phyloP scores from a whole-genome alignment of 176 grass and related monocot genomes.

The Poa annua region DNA sequence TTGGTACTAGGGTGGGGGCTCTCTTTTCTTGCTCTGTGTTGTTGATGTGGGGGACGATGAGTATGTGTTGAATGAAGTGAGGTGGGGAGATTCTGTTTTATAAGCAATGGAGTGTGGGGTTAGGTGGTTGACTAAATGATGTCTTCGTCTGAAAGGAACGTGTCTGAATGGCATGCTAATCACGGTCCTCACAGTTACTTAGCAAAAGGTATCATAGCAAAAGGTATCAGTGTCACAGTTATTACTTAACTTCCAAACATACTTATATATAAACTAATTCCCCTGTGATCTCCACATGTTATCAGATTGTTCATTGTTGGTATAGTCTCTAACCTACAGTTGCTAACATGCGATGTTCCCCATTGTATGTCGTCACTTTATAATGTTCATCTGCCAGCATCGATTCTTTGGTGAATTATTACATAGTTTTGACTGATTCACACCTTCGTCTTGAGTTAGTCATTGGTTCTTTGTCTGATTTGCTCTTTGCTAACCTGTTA shows the following conservation, averaged over 20 bases:
- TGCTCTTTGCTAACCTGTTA: background rate
- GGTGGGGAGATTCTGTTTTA: background rate
- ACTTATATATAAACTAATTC: too few relatives aligned
- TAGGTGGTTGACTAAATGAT: background rate
- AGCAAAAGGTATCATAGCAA: too few relatives aligned
- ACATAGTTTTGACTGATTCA: background rate
- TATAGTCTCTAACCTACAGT: too few relatives aligned
- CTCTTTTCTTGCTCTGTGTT: slow-evolving; percentile 13
- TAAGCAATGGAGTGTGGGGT: background rate
- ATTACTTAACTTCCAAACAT: too few relatives aligned
- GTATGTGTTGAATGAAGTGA: background rate
- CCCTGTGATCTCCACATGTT: too few relatives aligned
- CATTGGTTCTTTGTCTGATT: background rate
- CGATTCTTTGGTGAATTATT: background rate
- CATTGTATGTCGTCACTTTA: background rate
- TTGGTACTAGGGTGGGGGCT: too few relatives aligned
- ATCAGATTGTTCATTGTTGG: too few relatives aligned
- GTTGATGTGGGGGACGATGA: slow-evolving; percentile 2
- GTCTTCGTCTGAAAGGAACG: background rate
- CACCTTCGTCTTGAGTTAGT: background rate
- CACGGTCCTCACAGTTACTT: too few relatives aligned
- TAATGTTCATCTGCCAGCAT: background rate
- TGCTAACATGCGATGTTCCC: background rate
- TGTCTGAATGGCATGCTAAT: background rate
- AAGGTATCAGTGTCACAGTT: too few relatives aligned